Evolutionary conservation across 2,329 filamentous ascomycete genomes (phyloP), one percentile per base, ranked within the genome.

Genomic region (Trichophyton mentagrophytes): DNA sequence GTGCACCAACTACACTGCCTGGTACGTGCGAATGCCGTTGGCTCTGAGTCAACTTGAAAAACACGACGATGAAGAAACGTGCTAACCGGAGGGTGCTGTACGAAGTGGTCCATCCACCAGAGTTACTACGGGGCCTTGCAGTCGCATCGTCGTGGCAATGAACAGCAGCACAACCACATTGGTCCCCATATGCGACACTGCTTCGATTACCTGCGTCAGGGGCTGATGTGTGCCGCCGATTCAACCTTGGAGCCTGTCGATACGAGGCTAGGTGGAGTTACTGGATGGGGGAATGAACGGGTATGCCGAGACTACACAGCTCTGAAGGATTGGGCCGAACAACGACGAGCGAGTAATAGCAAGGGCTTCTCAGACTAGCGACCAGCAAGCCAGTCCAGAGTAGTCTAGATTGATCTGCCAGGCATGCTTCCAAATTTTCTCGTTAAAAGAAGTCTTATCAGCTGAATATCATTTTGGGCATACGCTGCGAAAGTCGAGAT

Each of bases 181-280:
- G 25, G 38, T 15, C 22, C 47, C 25, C 47, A 53, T 33, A 53
- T 53, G 47, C 22, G 47, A 25, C 58, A 60, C 46, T 60, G 58
- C 30, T 53, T 60, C 22, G 58, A 60, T 22, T 36, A 51, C 22
- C 27, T 60, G 27, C 58, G 58, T 7, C 58, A 60, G 30, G 22
- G 27, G 13, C 36, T 60, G 17, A 53, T 38, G 46, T 60, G 58
- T 33, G 47, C 47, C 17, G 58, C 36, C n/a, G 58, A 60, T 42
- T 53, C 47, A 22, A 53, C 47, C 25, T 27, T 53, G 47, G 47
- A 53, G 47, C 47, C 47, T 15, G 47, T 53, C 8, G 25, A 53
- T 33, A 13, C 22, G 13, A 27, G 25, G n/a, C 17, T 53, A 27
- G 47, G 47, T 30, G 47, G 47, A 30, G 47, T 53, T 9, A 53